Base-by-base conservation (phyloP, 2,329 filamentous ascomycete species). In the Diplodia corticola region DNA sequence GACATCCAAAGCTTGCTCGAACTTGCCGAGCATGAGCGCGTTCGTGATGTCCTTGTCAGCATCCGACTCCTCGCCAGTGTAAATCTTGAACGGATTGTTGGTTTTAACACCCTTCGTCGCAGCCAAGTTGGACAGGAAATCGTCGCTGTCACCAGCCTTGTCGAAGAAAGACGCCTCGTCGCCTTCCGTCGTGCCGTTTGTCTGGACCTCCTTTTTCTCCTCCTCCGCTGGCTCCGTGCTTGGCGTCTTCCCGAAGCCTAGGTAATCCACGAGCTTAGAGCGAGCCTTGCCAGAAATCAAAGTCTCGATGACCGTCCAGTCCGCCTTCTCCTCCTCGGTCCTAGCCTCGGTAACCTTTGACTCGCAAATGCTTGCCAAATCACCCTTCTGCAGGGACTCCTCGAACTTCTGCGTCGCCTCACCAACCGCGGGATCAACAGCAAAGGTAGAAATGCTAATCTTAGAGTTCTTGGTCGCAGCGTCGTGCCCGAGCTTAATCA, bases 281-380 rank as follows among this genome's bases (percentile, higher is more conserved):
- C 93, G 88, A n/a, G 93, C 91, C 73, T 94, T 93, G 33, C 91
- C 88, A 3, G 91, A 89, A 57, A 94, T 90, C 68, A 99, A 80
- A 1, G 93, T 95, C 77, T 95, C 89, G 77, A 99, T 92, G 44
- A 98, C 92, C 70, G 91, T 90, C 95, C 95, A 99, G 78, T 98
- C 94, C 4, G 91, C 91, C 82, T 93, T 97, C 76, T 98, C 95
- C 70, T 96, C 92, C 1, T 97, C 93, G 0, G 88, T 91, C 73
- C 88, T 88, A 20, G 93, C 90, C 68, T 88, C 82, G 28, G 88
- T 82, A 68, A 93, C 89, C 74, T 94, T 91, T 24, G 88, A 85
- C 73, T 93, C 88, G 75, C 93, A 97, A 68, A 99, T 91, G 49
- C 84, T 83, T 4, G 85, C 84, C 20, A 99, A 81, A 74, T 98